Conservation (phyloP, 176 grass and related monocot genomes). For the Paspalum notatum region DNA sequence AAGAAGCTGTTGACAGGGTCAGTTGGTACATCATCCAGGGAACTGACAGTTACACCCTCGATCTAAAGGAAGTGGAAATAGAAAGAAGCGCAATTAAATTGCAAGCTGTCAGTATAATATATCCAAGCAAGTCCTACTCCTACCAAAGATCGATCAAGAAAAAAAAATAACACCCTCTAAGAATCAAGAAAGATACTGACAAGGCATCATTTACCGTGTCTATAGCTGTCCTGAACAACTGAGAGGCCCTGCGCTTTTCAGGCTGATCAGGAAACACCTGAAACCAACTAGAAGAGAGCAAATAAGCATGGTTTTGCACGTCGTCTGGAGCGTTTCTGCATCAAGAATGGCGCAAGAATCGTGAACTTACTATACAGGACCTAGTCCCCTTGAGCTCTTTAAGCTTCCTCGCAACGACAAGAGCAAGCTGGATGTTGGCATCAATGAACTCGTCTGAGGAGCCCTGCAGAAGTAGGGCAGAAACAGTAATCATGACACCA, state of each 20-base stretch:
- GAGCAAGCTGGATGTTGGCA: conserved; percentile 93
- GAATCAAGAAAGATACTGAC: neutral
- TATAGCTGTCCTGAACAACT: conserved; percentile 77
- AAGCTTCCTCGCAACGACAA: conserved; percentile 77
- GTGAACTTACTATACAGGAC: conserved; percentile 80
- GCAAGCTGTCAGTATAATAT: neutral
- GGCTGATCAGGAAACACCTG: conserved; percentile 98
- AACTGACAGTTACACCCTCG: conserved; percentile 73
- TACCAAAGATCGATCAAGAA: neutral
- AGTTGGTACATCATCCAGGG: conserved; percentile 80
- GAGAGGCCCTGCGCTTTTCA: conserved; percentile 80
- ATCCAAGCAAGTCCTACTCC: neutral
- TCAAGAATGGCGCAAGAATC: neutral
- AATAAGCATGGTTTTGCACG: conserved; percentile 27
- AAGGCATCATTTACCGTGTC: conserved; percentile 58
- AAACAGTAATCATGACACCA: neutral
- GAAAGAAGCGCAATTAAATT: neutral
- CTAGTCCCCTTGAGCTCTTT: conserved; percentile 67
- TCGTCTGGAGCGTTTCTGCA: neutral
- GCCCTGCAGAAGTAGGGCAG: conserved; percentile 54
- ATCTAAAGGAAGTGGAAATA: conserved; percentile 56
- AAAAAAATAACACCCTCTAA: neutral
- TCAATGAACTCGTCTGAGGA: conserved; percentile 98
- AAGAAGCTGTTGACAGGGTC: conserved; percentile 81
- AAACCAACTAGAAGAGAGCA: conserved; percentile 49